Base-by-base conservation (phyloP, 345 rosid genomes). In the Ceriops tagal region DNA sequence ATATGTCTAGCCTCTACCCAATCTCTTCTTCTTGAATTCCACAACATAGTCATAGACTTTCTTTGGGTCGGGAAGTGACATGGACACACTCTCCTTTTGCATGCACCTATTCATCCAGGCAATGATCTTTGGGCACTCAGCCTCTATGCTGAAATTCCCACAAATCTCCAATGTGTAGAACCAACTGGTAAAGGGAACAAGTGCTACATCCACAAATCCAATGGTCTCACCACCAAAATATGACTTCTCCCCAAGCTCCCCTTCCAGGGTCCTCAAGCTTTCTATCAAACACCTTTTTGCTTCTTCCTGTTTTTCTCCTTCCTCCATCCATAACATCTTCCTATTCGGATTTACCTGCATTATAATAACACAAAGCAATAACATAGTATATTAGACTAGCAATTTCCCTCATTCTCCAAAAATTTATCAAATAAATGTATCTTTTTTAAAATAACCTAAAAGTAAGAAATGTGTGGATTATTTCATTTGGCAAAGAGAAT, bases 31-130 rank as follows among this genome's bases (percentile, higher is more conserved):
- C 59, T 55, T 20, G 15, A 55, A 27, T 13, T 55, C 28, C 30
- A 22, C 24, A 55, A 55, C 59, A 55, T 21, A 55, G 59, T 27
- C 59, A 15, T 55, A 55, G 18, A 55, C 28, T 8, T 59, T 59
- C 20, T 16, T 26, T 5, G 70, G 70, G 47, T 66, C 61, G 11
- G 70, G 70, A 28, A 66, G 70, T 21, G 70, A 18, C n/a, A 34
- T 66, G 47, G 61, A 53, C 13, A 66, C 70, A 4, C 49, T 53
- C 60, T 66, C 70, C 61, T 11, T 66, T 56, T 66, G 22, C 61
- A 66, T 53, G 60, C 70, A 66, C 47, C 70, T 66, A 19, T 66
- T 55, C n/a, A 43, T 31, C 70, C 70, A 66, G 3, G 35, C 70
- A 6, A 32, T 55, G 60, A 66, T n/a, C 47, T 66, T 55, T 5